Conservation (phyloP, 225 moss, liverwort and hornwort species). For the Physcomitrellopsis africana region DNA sequence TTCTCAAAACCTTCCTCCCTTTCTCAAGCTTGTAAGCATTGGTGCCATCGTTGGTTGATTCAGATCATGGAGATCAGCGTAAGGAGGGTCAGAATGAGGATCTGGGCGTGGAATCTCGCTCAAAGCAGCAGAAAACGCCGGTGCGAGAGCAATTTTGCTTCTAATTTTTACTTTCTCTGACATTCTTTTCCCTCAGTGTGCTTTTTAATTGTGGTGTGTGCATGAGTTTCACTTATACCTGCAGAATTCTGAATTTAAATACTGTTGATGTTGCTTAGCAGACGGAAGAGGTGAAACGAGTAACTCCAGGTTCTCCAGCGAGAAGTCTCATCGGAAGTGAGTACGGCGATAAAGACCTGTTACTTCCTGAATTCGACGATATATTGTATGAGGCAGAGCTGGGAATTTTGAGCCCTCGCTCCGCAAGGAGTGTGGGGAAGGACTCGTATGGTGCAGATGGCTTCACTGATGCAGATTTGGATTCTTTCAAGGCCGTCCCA, state of each 20-base stretch:
- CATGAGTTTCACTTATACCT: not conserved
- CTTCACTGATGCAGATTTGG: conserved; percentile 32
- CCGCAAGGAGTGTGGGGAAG: conserved; percentile 20
- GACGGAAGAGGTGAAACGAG: conserved; percentile 84
- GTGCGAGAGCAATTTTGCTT: conserved; percentile 24
- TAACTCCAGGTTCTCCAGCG: conserved; percentile 68
- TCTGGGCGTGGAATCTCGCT: conserved; percentile 20
- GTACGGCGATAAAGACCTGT: conserved; percentile 57
- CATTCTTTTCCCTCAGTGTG: not conserved
- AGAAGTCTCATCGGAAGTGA: conserved; percentile 59
- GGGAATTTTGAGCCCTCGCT: conserved; percentile 36
- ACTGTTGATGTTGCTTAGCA: conserved; percentile 27
- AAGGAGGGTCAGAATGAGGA: conserved; percentile 32
- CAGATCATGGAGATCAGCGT: conserved; percentile 36
- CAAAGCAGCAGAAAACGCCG: conserved; percentile 39
- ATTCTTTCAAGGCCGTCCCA: conserved; percentile 16
- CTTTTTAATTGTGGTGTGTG: not conserved
- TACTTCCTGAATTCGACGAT: conserved; percentile 84
- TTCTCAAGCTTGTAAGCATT: not conserved
- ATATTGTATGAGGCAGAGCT: conserved; percentile 56
- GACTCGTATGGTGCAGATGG: conserved; percentile 43
- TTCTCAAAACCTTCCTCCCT: no score
- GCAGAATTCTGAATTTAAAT: not conserved
- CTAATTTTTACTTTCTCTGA: not conserved
- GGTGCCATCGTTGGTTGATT: conserved; percentile 4